Evolutionary conservation across 305 asterid species (phyloP), one percentile per base, ranked within the genome.

Genomic region (Ajuga reptans): DNA sequence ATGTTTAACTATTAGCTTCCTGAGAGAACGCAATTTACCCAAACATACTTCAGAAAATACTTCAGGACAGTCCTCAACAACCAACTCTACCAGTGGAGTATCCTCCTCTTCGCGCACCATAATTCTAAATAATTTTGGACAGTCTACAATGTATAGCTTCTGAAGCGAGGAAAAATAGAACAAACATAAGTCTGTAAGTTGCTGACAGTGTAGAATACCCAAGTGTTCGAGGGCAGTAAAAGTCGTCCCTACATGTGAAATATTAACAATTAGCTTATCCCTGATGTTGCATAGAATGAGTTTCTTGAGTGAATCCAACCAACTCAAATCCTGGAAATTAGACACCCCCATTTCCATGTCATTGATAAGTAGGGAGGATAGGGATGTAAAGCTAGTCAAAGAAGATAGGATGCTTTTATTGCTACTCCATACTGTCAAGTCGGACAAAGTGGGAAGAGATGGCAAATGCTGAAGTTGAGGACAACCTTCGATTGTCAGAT

Each of bases 401-500:
- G 42, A 37, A 53, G 15, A n/a, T 4, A 51, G 39, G 50, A 66
- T 66, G 1, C 6, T 11, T 6, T 27, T 66, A 11, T 29, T 37
- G 53, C 54, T 5, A 52, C 24, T 66, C n/a, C n/a, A n/a, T n/a
- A n/a, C n/a, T n/a, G n/a, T 68, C 45, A 68, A 54, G 10, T 68
- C 45, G 2, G 5, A 17, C 9, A 42, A 34, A 42, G 41, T 24
- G 42, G 55, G 53, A 41, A 54, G 52, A 53, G 55, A 10, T 42
- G 73, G 73, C 62, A 68, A 10, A 2, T 3, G 0, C 3, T 0
- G 11, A 42, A 68, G 64, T 5, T 5, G 31, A 54, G 62, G 55
- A 27, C 73, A 54, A 9, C 45, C 73, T 68, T 68, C 65, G 54
- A 54, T 10, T 14, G 65, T 54, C 64, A 68, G 54, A 54, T 43